A percentile compares a stretch with the other conserved stretches of the same genome.
Evolutionary conservation across 148 eudicot genomes (phyloP).

Genomic region (Pouteria glomerata): DNA sequence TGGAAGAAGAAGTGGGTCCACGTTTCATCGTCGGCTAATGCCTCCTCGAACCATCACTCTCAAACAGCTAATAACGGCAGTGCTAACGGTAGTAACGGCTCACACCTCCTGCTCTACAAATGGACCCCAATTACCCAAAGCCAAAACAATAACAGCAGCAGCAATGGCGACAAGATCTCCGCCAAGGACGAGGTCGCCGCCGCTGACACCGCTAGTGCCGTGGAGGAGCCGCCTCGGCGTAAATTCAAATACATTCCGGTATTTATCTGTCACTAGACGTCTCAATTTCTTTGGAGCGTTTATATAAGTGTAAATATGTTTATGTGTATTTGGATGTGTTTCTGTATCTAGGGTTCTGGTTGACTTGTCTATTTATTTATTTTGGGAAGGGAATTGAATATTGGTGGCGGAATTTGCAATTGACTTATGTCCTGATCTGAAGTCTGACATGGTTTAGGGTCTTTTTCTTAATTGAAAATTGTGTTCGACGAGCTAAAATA

Average conservation of each 20-base stretch:
- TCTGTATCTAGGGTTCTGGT: constrained; percentile 4
- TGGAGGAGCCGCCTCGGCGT: constrained; percentile 47
- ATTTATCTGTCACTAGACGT: neutral
- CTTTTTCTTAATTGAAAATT: neutral
- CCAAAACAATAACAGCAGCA: constrained; percentile 15
- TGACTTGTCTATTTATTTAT: neutral
- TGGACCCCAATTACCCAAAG: constrained; percentile 62
- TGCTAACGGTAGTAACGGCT: constrained; percentile 22
- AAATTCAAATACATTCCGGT: constrained; percentile 89
- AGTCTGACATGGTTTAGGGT: constrained; percentile 4
- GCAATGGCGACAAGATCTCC: constrained; percentile 10
- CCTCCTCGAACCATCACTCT: constrained; percentile 21
- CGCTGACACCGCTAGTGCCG: constrained; percentile 9
- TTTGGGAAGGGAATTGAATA: neutral
- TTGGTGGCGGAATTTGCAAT: neutral
- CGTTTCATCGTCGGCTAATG: constrained; percentile 26
- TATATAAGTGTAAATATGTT: neutral
- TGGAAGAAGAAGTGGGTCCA: constrained; percentile 94
- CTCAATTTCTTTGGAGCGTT: constrained; percentile 6
- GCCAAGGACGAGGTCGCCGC: constrained; percentile 15
- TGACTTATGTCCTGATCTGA: neutral
- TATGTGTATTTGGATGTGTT: neutral
- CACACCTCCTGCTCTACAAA: constrained; percentile 61
- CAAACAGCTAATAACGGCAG: constrained; percentile 19
- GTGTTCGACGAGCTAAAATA: no score